Percentiles rank a stretch among this genome's conserved stretches.
Evolutionary conservation across 179 eudicot species (phyloP).

Genomic region (Beta corolliflora): DNA sequence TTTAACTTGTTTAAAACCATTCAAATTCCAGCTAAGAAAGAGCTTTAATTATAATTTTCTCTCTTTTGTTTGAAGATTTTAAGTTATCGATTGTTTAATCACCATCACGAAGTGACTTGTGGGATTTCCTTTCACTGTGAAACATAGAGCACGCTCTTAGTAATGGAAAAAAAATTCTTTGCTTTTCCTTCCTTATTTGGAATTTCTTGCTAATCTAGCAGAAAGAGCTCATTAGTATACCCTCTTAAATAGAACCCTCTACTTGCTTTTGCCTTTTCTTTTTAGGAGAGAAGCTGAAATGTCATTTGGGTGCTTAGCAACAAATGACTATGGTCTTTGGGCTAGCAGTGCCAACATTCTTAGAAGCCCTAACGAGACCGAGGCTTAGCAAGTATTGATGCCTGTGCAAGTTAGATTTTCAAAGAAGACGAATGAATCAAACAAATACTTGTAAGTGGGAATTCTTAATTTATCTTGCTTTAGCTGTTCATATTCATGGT

Average conservation of each 20-base stretch:
- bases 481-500: neutral
- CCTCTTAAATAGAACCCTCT: neutral
- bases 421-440: neutral
- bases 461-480: neutral
- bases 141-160: neutral
- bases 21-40: neutral
- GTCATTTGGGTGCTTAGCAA: constrained; percentile 7
- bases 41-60: neutral
- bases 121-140: neutral
- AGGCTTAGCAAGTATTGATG: neutral
- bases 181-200: neutral
- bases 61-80: neutral
- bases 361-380: neutral
- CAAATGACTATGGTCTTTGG: neutral
- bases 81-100: too few relatives aligned
- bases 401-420: neutral
- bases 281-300: constrained; percentile 1
- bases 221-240: neutral
- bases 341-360: neutral
- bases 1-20: neutral
- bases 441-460: neutral
- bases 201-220: neutral
- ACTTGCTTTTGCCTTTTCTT: constrained; percentile 1
- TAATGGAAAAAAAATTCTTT: neutral
- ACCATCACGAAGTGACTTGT: neutral